Conservation (phyloP, 1,139 yeast genomes). For the Hyphopichia pseudoburtonii region DNA sequence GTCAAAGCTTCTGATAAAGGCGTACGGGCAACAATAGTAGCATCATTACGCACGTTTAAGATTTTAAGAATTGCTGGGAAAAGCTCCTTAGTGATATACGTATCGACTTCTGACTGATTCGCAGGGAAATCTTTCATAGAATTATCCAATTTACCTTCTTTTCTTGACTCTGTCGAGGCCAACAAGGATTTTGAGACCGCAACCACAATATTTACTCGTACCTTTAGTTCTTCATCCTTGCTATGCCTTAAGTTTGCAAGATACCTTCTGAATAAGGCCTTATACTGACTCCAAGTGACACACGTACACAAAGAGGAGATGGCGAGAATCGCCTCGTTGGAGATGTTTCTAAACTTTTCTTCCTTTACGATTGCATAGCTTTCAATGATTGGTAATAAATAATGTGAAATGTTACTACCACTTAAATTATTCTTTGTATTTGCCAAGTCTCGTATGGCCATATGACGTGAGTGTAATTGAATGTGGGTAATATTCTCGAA, state of each 20-base stretch:
- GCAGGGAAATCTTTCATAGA: slow-evolving; percentile 26
- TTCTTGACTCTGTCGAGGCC: slow-evolving; percentile 20
- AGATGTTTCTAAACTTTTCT: slow-evolving; percentile 67
- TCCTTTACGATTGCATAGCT: slow-evolving; percentile 63
- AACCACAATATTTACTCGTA: slow-evolving; percentile 61
- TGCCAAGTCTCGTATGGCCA: slow-evolving; percentile 67
- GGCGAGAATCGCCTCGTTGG: slow-evolving; percentile 69
- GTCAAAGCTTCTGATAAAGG: slow-evolving; percentile 83
- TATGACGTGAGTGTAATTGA: slow-evolving; percentile 82
- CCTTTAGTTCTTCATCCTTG: slow-evolving; percentile 55
- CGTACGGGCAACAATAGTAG: slow-evolving; percentile 72
- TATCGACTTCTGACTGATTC: slow-evolving; percentile 47
- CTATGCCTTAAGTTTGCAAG: slow-evolving; percentile 51
- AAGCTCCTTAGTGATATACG: slow-evolving; percentile 56
- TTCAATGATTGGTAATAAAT: slow-evolving; percentile 81
- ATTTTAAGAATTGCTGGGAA: slow-evolving; percentile 63
- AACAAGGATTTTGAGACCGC: slow-evolving; percentile 58
- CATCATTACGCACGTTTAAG: slow-evolving; percentile 67
- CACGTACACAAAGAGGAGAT: slow-evolving; percentile 59
- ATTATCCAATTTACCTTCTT: slow-evolving; percentile 16
- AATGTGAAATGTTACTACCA: slow-evolving; percentile 70
- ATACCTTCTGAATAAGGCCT: slow-evolving; percentile 73
- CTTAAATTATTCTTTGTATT: slow-evolving; percentile 43
- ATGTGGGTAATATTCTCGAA: slow-evolving; percentile 86
- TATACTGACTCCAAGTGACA: slow-evolving; percentile 78